Conservation (phyloP, 2,329 filamentous ascomycete species). For the Rosellinia necatrix region DNA sequence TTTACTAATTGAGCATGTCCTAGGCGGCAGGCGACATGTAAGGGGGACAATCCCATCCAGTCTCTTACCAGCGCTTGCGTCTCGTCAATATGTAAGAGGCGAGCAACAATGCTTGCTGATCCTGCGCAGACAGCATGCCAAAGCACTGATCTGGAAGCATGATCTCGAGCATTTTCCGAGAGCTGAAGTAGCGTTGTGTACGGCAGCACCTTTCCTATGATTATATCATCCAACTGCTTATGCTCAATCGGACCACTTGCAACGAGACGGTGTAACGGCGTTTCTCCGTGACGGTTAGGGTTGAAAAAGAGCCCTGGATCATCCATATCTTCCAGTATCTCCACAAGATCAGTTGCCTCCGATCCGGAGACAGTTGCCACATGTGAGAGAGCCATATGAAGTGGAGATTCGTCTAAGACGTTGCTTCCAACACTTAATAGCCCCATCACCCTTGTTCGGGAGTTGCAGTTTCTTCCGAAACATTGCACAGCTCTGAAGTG, state of each 20-base stretch:
- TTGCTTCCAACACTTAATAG: too few relatives aligned
- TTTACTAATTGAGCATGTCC: not conserved
- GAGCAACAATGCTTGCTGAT: not conserved
- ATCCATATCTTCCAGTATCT: not conserved
- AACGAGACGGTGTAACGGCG: not conserved
- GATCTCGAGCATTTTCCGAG: too few relatives aligned
- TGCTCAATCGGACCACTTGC: not conserved
- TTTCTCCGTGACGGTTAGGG: not conserved
- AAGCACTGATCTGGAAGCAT: not conserved
- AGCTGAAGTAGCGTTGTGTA: too few relatives aligned
- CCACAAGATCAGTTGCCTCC: not conserved
- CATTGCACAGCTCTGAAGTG: not conserved
- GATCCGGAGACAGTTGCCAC: not conserved
- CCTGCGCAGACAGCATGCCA: not conserved
- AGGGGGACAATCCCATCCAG: not conserved
- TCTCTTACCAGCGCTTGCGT: not conserved
- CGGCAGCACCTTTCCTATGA: not conserved
- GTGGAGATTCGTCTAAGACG: not conserved
- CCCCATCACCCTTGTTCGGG: too few relatives aligned
- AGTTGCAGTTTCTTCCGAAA: too few relatives aligned
- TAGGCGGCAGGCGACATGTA: not conserved
- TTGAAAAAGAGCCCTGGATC: not conserved
- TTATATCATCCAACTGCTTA: not conserved
- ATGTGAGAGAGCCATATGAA: not conserved
- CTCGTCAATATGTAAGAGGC: not conserved